Base-by-base conservation (phyloP, 768 basidiomycete genomes). In the Nidularia sp. region DNA sequence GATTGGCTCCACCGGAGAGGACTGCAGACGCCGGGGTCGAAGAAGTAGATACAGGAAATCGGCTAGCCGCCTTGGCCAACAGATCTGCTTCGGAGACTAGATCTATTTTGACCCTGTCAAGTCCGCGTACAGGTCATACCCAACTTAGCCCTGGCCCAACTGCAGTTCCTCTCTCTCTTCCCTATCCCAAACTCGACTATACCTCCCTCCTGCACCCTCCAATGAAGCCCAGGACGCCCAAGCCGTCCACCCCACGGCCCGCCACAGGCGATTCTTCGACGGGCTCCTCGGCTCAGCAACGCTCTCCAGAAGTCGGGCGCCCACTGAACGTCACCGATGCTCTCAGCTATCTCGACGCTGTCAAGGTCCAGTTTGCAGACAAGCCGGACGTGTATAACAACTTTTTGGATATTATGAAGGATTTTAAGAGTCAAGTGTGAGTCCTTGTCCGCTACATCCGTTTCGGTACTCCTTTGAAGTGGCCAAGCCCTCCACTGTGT, bases 341-440 rank as follows among this genome's bases (percentile, higher is more conserved):
- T 33, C 79, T 97, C 68, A 87, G 85, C 62, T 97, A 97, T 62
- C 83, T 97, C 58, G 93, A 97, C 66, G 90, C 91, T 29, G 93
- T 97, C 73, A 97, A 96, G 75, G 77, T 83, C 42, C 90, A 93
- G 72, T 97, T 96, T 67, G 78, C 83, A 45, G 87, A 91, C 65
- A 85, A 86, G 66, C 93, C 93, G 15, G 91, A 94, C 61, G 93
- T 96, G 29, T 97, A 97, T 77, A 96, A 97, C 66, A 81, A 87
- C 57, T 93, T 94, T 64, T 70, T 95, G 69, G 93, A 96, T 67
- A 95, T 97, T 64, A 97, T 97, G 97, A 98, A 98, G 76, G 95
- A 98, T 66, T 99, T 99, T 70, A 99, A 99, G 74, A 92, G 93
- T 62, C 92, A 96, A 71, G 75, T 73, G 90, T 93, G 68, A 73